Evolutionary conservation across 2,329 filamentous ascomycete species (phyloP).

Genomic region (Cladorrhinum sp.): DNA sequence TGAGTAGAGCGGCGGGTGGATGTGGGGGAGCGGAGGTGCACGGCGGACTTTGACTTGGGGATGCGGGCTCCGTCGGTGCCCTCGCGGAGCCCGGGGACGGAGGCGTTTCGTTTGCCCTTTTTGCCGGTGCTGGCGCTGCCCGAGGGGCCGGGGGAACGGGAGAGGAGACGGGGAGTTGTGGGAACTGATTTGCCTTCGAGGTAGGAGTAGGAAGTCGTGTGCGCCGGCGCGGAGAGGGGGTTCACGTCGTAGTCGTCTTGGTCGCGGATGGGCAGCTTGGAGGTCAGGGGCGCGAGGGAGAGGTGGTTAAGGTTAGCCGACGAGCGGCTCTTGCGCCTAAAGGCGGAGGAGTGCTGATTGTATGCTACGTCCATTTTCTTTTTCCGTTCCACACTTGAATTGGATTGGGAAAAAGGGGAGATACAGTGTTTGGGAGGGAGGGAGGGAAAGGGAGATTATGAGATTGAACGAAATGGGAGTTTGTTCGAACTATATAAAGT

Average conservation of each 20-base stretch:
- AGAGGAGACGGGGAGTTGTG: constrained; percentile 61
- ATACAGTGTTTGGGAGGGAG: background rate
- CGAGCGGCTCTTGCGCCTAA: constrained; percentile 57
- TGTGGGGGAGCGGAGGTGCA: constrained; percentile 43
- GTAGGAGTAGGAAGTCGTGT: constrained; percentile 58
- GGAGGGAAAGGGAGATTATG: background rate
- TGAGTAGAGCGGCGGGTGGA: constrained; percentile 25
- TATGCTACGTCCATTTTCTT: constrained; percentile 58
- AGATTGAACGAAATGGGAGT: background rate
- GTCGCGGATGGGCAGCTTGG: constrained; percentile 57
- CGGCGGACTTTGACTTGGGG: constrained; percentile 62
- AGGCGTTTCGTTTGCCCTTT: constrained; percentile 39
- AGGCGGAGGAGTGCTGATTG: constrained; percentile 56
- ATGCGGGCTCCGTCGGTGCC: constrained; percentile 34
- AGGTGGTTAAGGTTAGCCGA: constrained; percentile 58
- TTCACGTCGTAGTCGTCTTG: constrained; percentile 49
- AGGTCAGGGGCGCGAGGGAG: constrained; percentile 61
- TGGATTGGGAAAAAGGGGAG: background rate
- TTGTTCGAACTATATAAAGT: background rate
- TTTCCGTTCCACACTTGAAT: background rate
- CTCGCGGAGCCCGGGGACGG: constrained; percentile 30
- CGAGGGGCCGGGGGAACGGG: constrained; percentile 49
- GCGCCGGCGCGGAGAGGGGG: constrained; percentile 32
- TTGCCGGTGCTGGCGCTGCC: constrained; percentile 42
- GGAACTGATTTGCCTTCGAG: constrained; percentile 61